Evolutionary conservation across 139 green algal species (phyloP), one percentile per base, ranked within the genome.

Genomic region (Desmodesmus armatus): DNA sequence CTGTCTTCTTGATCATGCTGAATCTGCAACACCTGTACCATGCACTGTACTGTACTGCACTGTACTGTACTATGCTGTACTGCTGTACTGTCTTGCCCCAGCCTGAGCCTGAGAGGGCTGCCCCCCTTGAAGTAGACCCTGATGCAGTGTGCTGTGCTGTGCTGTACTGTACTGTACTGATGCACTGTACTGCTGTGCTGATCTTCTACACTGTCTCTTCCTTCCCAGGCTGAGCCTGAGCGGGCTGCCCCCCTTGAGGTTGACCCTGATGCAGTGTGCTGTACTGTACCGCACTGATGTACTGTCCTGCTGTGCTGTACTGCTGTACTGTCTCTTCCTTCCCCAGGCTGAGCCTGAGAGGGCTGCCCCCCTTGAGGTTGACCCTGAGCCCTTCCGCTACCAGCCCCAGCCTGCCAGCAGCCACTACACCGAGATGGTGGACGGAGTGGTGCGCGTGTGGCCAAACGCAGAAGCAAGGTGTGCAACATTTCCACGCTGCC

Each of bases 381-480:
- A 82, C 41, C 81, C 88, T 0, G 80, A 95, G 49, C 94, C 94
- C 47, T 94, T 98, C 67, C 44, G 74, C 33, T 98, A 94, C 91
- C 51, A 55, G 31, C 91, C 91, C 25, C 83, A 92, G 71, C 89
- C 92, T 0, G 11, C 35, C 13, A 88, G 81, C 15, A 69, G 87
- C 37, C 89, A 95, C 65, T 75, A 87, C 9, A 98, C 94, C 83
- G 78, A 87, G 63, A 98, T 99, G 94, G 90, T 96, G 37, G 91
- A 98, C 65, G 97, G 97, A n/a, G 94, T 99, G 40, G 91, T 98
- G 85, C 81, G 89, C 3, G 92, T 99, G 49, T 97, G 58, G 55
- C 78, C 63, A 5, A 82, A 88, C 31, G 44, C 25, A n/a, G 49
- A 25, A 25, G 71, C 35, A 58, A 33, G 27, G 3, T 13, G 31